phyloP scores from a whole-genome alignment of 192 early-diverging fungal genomes.

The Podochytrium sp. region DNA sequence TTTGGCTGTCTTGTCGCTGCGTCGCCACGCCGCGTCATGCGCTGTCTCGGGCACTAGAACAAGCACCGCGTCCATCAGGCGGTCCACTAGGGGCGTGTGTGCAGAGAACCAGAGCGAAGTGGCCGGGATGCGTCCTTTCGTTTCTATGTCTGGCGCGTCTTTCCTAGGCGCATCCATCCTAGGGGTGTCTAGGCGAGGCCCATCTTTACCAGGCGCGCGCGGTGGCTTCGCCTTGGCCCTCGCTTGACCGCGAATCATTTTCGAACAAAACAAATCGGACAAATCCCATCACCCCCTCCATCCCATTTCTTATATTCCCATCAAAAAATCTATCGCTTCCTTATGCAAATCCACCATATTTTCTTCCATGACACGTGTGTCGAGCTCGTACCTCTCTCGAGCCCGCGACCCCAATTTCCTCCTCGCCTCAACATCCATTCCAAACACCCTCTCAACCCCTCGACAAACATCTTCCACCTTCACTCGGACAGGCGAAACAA shows the following conservation, averaged over 20 bases:
- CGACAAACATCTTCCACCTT: background rate
- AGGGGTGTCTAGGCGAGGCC: too few species aligned
- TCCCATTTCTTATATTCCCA: too few species aligned
- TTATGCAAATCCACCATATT: background rate
- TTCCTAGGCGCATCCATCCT: too few species aligned
- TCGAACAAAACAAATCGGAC: too few species aligned
- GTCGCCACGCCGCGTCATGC: background rate
- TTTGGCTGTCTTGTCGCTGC: background rate
- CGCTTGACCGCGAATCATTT: too few species aligned
- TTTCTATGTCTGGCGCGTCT: too few species aligned
- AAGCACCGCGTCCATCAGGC: constrained; percentile 8
- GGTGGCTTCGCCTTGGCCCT: too few species aligned
- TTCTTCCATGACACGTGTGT: background rate
- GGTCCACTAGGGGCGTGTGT: constrained; percentile 13
- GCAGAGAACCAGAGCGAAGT: constrained; percentile 3
- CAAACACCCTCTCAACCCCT: background rate
- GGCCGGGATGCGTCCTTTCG: background rate
- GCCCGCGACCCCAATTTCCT: background rate
- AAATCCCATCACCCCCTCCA: too few species aligned
- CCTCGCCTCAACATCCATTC: background rate
- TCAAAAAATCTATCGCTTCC: background rate
- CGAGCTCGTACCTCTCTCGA: background rate
- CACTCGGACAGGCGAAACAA: background rate
- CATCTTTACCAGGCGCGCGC: too few species aligned
- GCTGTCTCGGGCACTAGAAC: background rate